Evolutionary conservation across 148 eudicot genomes (phyloP).

Genomic region (Fagopyrum tataricum): DNA sequence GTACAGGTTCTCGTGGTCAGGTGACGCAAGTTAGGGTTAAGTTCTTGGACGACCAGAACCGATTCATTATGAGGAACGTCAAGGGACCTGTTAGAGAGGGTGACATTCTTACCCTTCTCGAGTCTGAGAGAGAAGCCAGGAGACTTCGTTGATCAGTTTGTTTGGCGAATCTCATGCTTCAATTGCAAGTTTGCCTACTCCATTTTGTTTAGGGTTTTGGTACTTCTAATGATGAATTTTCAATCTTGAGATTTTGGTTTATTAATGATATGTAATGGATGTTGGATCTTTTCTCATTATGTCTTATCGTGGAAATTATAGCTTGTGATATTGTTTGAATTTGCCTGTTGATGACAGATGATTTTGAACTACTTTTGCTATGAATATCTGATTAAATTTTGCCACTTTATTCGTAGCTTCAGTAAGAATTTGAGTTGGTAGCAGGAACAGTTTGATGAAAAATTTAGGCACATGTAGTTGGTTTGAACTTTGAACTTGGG

Average conservation of each 20-base stretch:
- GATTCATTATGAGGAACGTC: slow-evolving; percentile 35
- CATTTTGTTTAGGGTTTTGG: background rate
- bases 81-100: slow-evolving; percentile 38
- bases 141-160: slow-evolving; percentile 9
- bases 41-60: slow-evolving; percentile 30
- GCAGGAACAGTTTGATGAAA: too few species aligned
- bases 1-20: slow-evolving; percentile 34
- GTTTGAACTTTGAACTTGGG: too few species aligned
- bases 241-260: background rate
- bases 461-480: too few species aligned
- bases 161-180: too few species aligned
- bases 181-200: too few species aligned
- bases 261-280: background rate
- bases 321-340: background rate
- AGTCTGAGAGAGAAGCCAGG: slow-evolving; percentile 19
- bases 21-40: slow-evolving; percentile 35
- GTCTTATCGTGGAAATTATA: background rate
- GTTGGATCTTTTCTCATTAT: background rate
- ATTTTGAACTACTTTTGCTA: background rate
- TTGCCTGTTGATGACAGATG: background rate
- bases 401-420: background rate
- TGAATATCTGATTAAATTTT: background rate
- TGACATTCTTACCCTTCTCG: slow-evolving; percentile 13
- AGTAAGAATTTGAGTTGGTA: too few species aligned
- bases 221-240: background rate